Evolutionary conservation across 108 stramenopile genomes (phyloP).

Genomic region (Parietichytrium sp.): DNA sequence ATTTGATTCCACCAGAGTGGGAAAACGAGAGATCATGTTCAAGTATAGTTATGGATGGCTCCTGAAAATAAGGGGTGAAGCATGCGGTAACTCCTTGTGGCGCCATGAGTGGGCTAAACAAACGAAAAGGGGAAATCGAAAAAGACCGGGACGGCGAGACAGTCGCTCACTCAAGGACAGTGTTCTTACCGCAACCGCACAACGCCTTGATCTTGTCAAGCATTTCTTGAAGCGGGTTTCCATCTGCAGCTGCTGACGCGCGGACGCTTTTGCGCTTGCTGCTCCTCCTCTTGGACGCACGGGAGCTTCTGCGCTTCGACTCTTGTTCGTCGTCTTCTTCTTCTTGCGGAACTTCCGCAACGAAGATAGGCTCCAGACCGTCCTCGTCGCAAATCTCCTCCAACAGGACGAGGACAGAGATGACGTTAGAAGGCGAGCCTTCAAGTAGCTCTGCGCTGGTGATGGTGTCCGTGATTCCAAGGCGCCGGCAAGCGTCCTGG

Average conservation of each 20-base stretch:
- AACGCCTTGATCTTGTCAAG: background rate
- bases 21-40: too few relatives aligned
- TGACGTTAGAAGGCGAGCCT: background rate
- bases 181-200: too few relatives aligned
- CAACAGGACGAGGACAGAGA: background rate
- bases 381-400: constrained; percentile 33
- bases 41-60: too few relatives aligned
- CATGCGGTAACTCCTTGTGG: too few relatives aligned
- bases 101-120: too few relatives aligned
- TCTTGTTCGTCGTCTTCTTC: background rate
- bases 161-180: too few relatives aligned
- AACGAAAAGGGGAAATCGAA: too few relatives aligned
- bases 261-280: background rate
- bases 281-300: background rate
- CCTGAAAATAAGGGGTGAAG: too few relatives aligned
- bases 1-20: too few relatives aligned
- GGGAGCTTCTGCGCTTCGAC: background rate
- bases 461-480: background rate
- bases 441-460: background rate
- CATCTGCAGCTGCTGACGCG: too few relatives aligned
- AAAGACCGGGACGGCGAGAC: too few relatives aligned
- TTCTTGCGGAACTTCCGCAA: background rate
- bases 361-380: background rate
- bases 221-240: background rate
- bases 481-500: constrained; percentile 34